Evolutionary conservation across 495 filamentous ascomycete species (phyloP), one percentile per base, ranked within the genome.

Genomic region (Delitschia confertaspora): DNA sequence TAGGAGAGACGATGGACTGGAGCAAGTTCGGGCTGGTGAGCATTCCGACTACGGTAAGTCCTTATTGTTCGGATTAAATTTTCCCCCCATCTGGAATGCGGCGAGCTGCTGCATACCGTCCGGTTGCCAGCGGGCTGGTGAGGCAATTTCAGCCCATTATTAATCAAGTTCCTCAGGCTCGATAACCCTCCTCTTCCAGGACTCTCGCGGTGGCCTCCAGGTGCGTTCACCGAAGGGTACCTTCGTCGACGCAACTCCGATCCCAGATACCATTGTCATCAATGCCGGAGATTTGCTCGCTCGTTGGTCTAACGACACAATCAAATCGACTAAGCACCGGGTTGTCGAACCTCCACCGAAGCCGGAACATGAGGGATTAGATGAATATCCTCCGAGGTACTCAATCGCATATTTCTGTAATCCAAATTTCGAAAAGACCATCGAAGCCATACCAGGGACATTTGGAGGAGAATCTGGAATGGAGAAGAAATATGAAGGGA

Each of bases 201-300:
- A 95, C 65, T 51, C 66, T 26, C 65, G 76, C 18, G 89, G 89
- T 1, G 89, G 89, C 0, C 57, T 95, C 43, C 88, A 96, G 64
- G 88, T 94, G 7, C 74, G 78, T 56, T 80, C 75, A 26, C 84
- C 86, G 0, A 75, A 73, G 21, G 83, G 84, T 0, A 77, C 69
- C 0, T 96, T 87, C 59, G 75, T 94, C 13, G 78, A 93, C 55
- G 89, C 83, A 13, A 83, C 73, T 21, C 89, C 89, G 0, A 85
- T 93, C 40, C 68, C 78, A 21, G 82, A 78, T 37, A 88, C 87
- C 3, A 81, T 91, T 40, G 85, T 96, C 4, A 73, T 96, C 22
- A 95, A 96, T 60, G 88, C 88, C 1, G 89, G 88, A 1, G 89
- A 96, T 64, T 49, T 95, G 53, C 64, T 96, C 31, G 81, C 85